Conservation (phyloP, 2,329 filamentous ascomycete species). For the Alternaria incomplexa region DNA sequence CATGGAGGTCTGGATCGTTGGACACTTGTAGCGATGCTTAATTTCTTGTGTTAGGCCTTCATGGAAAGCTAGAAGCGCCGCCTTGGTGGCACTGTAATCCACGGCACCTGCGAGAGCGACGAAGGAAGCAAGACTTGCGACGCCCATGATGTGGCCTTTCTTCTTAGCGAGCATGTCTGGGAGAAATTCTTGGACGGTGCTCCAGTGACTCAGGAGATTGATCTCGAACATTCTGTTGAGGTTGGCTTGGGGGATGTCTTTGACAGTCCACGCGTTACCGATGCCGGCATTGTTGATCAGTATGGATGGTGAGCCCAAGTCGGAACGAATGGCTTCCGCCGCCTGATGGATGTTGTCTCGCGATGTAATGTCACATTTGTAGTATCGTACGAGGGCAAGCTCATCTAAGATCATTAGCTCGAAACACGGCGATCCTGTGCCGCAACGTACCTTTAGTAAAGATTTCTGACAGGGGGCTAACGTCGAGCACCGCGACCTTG, state of each 20-base stretch:
- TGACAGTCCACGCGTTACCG: conserved; percentile 41
- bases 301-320: conserved; percentile 41
- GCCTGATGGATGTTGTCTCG: conserved; percentile 33
- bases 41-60: conserved; percentile 49
- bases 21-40: conserved; percentile 51
- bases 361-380: conserved; percentile 45
- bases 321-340: conserved; percentile 41
- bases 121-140: conserved; percentile 45
- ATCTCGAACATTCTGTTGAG: conserved; percentile 41
- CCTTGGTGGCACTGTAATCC: conserved; percentile 47
- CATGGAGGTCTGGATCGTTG: conserved; percentile 52
- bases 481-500: conserved; percentile 45
- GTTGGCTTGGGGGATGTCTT: conserved; percentile 35
- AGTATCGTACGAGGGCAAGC: conserved; percentile 27
- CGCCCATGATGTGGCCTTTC: conserved; percentile 46
- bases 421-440: not conserved
- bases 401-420: conserved; percentile 31
- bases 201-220: conserved; percentile 47
- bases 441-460: conserved; percentile 33
- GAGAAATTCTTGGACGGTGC: conserved; percentile 46
- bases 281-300: conserved; percentile 49
- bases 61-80: conserved; percentile 41
- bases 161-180: conserved; percentile 46
- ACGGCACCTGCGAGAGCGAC: conserved; percentile 39
- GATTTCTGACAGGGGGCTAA: conserved; percentile 36